A percentile compares a stretch with the other conserved stretches of the same genome.
These are phyloP conservation scores for Ormosia semicastrata DNA, from an alignment of 306 rosid species.

Conservation along the genomic window DNA sequence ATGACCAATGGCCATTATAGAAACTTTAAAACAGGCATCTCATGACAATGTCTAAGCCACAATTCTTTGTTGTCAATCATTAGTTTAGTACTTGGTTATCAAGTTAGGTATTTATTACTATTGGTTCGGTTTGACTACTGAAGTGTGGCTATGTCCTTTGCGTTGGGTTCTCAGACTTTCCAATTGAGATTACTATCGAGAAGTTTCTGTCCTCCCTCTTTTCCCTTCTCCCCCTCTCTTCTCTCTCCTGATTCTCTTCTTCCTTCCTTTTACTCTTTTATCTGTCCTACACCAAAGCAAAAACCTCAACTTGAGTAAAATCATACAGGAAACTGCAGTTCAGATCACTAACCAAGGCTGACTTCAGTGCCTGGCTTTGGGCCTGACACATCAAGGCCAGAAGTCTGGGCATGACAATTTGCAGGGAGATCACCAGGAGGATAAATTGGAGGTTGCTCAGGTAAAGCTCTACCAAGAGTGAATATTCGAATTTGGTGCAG, in stretches of 20 bases:
- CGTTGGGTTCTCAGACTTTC: neutral
- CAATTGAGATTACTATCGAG: neutral
- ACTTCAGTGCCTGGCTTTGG: conserved; percentile 80
- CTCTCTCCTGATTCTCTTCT: neutral
- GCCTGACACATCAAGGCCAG: conserved; percentile 61
- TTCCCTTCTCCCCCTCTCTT: neutral
- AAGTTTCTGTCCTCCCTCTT: neutral
- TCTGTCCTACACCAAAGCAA: conserved; percentile 9
- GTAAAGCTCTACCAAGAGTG: conserved; percentile 72
- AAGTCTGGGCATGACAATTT: conserved; percentile 52
- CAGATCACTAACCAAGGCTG: conserved; percentile 69
- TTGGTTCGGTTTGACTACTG: neutral
- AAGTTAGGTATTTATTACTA: conserved; percentile 5
- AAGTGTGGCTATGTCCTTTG: neutral
- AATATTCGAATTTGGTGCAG: conserved; percentile 84
- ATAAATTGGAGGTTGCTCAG: conserved; percentile 69
- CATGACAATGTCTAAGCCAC: neutral
- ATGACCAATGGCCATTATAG: neutral
- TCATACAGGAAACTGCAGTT: conserved; percentile 20
- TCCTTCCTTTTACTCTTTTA: neutral
- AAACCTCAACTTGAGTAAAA: conserved; percentile 6
- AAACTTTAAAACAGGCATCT: conserved; percentile 1
- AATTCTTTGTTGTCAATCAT: neutral
- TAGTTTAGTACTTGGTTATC: neutral
- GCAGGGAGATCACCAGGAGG: conserved; percentile 54